Base-by-base conservation (phyloP, 106 monocot species). In the Cymbidium sinense region DNA sequence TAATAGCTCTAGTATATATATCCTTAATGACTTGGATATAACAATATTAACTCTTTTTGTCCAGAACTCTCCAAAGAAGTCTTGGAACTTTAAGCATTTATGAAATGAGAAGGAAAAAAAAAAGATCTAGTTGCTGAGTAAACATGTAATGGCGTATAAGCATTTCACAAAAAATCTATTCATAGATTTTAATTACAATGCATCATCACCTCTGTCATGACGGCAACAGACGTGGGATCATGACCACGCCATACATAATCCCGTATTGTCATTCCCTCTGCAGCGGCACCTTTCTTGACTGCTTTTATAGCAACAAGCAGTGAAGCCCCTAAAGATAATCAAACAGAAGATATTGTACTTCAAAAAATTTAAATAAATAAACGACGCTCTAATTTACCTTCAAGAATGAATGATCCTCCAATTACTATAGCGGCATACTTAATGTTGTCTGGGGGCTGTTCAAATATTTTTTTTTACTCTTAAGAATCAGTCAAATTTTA, bases 221-320 rank as follows among this genome's bases (percentile, higher is more conserved):
- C 99, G 81, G 99, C 99, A 83, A 99, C 99, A 50, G 99, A 92
- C 54, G 99, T 99, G 70, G 99, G 99, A 81, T 99, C 99, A 87
- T 99, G 99, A 39, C 99, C 99, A 73, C 92, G 92, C 95, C 99
- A 99, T 75, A 99, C 79, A 79, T 95, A 99, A 65, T 99, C 99
- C 78, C 89, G 81, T 27, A 99, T 70, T 78, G 62, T 89, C 99
- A 99, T 87, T 81, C 92, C 90, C 86, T 99, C 99, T 81, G 99
- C 87, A 76, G 86, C 92, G 23, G 99, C 99, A 79, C 99, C 99
- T 85, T 99, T 90, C 89, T 88, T 99, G 6, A 99, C 99, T 78
- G 99, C 99, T 83, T 95, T 99, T 81, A 99, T 87, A 71, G 99
- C 99, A 86, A 99, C 95, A 80, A 92, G 67, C 67, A 99, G 76